phyloP scores from a whole-genome alignment of 2,329 filamentous ascomycete genomes.

The Neophaeococcomyces aloes region DNA sequence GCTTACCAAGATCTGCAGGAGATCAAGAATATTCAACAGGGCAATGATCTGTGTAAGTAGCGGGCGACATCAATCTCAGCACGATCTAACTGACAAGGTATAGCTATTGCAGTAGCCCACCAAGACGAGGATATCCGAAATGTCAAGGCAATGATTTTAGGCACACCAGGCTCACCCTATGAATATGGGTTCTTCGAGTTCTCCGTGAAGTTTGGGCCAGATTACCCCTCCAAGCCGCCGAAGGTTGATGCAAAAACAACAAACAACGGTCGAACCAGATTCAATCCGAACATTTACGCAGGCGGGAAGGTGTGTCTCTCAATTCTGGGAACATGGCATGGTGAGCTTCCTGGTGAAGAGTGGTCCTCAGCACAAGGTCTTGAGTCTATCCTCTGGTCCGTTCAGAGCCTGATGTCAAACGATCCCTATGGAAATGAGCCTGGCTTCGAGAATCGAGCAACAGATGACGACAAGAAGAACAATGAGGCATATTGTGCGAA shows the following conservation, averaged over 20 bases:
- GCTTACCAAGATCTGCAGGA: no score
- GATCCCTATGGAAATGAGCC: conserved; percentile 97
- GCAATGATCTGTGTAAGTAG: conserved; percentile 66
- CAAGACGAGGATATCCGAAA: conserved; percentile 80
- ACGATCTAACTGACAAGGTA: conserved; percentile 12
- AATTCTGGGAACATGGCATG: conserved; percentile 90
- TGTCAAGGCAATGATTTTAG: conserved; percentile 78
- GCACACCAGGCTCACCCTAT: conserved; percentile 88
- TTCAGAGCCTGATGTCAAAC: conserved; percentile 87
- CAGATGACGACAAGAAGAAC: conserved; percentile 57
- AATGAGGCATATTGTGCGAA: conserved; percentile 71
- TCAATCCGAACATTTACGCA: conserved; percentile 95
- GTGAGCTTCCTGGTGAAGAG: conserved; percentile 69
- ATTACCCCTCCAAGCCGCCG: conserved; percentile 65
- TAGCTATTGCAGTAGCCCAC: conserved; percentile 71
- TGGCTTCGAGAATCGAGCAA: conserved; percentile 70
- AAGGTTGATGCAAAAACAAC: conserved; percentile 64
- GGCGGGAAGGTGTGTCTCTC: conserved; percentile 89
- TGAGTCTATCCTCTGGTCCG: conserved; percentile 87
- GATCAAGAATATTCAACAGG: conserved; percentile 73
- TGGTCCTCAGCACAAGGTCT: conserved; percentile 95
- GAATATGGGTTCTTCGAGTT: conserved; percentile 97
- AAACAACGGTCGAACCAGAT: conserved; percentile 75
- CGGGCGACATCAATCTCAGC: conserved; percentile 1
- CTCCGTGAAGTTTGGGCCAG: conserved; percentile 32